Percentiles rank a stretch among this genome's conserved stretches.
Conservation (phyloP, 768 basidiomycete genomes). For the Lactifluus subvellereus region DNA sequence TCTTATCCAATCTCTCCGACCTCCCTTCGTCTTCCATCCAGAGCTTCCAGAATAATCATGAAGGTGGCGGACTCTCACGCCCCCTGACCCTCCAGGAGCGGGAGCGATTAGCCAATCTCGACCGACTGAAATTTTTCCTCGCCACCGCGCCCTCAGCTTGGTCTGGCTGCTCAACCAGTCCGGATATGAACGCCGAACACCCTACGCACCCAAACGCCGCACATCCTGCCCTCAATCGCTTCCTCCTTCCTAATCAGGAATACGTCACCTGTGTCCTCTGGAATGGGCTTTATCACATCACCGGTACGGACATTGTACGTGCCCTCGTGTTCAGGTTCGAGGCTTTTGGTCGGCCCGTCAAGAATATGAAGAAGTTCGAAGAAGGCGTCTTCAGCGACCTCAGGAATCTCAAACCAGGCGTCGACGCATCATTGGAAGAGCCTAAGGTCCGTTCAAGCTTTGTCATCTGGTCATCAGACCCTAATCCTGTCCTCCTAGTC, state of each 20-base stretch:
- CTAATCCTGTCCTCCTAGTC: slow-evolving; percentile 49
- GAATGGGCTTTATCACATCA: slow-evolving; percentile 89
- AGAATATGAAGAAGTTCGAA: slow-evolving; percentile 95
- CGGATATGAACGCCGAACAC: slow-evolving; percentile 23
- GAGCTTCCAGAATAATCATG: slow-evolving; percentile 16
- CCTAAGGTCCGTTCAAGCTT: slow-evolving; percentile 61
- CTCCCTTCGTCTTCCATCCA: slow-evolving; percentile 18
- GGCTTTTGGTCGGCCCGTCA: slow-evolving; percentile 85
- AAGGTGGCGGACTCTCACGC: slow-evolving; percentile 39
- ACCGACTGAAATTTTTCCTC: slow-evolving; percentile 83
- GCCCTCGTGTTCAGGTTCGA: slow-evolving; percentile 93
- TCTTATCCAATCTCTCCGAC: slow-evolving; percentile 17
- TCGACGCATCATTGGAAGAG: slow-evolving; percentile 89
- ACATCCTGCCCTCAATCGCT: slow-evolving; percentile 79
- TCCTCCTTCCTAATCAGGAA: slow-evolving; percentile 81
- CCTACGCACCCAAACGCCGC: slow-evolving; percentile 42
- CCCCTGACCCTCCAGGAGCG: slow-evolving; percentile 59
- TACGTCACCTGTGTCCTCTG: slow-evolving; percentile 89
- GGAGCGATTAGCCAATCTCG: slow-evolving; percentile 66
- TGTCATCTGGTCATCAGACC: neutral
- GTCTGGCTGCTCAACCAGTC: slow-evolving; percentile 38
- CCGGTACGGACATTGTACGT: slow-evolving; percentile 94
- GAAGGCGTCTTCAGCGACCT: slow-evolving; percentile 94
- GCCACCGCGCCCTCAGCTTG: slow-evolving; percentile 78
- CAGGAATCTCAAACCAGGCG: slow-evolving; percentile 88